These are phyloP conservation scores for Fusarium beomiforme DNA, from an alignment of 2,329 filamentous ascomycete species.

Conservation along the genomic window DNA sequence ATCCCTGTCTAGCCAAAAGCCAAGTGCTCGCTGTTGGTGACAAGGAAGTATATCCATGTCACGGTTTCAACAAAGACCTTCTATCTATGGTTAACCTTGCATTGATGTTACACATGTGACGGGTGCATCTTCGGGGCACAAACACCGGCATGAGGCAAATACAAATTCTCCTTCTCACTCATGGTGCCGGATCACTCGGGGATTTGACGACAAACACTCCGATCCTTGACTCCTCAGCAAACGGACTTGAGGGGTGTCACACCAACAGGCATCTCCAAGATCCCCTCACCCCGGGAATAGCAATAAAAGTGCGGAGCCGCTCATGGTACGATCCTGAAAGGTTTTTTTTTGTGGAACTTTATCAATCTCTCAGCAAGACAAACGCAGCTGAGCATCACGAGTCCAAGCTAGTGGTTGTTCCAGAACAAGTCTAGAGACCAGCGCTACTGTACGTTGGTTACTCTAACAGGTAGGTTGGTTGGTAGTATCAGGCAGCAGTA, in stretches of 20 bases:
- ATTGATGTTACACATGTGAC: conserved; percentile 14
- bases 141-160: conserved; percentile 9
- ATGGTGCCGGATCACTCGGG: conserved; percentile 7
- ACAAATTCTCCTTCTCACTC: neutral
- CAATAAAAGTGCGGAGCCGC: conserved; percentile 21
- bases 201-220: neutral
- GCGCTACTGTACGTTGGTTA: neutral
- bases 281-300: conserved; percentile 14
- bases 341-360: no score
- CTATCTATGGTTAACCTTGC: conserved; percentile 18
- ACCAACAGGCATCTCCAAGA: neutral
- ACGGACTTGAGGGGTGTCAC: neutral
- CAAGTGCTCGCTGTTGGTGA: conserved; percentile 10
- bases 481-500: conserved; percentile 30
- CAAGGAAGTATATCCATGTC: neutral
- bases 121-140: neutral
- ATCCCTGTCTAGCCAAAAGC: conserved; percentile 23
- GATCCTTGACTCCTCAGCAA: neutral
- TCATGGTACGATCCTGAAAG: conserved; percentile 10
- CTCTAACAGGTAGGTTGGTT: neutral
- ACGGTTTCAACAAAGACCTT: conserved; percentile 20
- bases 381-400: no score
- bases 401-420: neutral
- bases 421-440: conserved; percentile 4
- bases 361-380: no score